Evolutionary conservation across 2,329 filamentous ascomycete genomes (phyloP).

Genomic region (Phyllosticta citrichinensis): DNA sequence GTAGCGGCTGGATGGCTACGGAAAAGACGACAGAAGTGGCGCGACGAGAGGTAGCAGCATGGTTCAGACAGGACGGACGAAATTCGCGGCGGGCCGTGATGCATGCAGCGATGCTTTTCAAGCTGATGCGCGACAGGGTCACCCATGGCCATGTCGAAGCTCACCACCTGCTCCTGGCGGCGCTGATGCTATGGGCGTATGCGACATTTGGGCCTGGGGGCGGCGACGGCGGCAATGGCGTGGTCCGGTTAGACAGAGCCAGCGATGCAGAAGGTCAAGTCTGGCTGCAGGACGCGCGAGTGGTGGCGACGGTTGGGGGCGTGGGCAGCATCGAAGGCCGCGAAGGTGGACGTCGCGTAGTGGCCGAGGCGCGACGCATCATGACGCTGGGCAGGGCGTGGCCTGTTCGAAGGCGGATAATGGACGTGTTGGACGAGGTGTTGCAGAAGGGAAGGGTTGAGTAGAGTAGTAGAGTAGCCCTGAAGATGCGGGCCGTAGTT

Average conservation of each 20-base stretch:
- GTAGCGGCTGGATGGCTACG: not conserved
- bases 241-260: not conserved
- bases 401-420: not conserved
- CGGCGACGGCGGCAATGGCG: not conserved
- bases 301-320: not conserved
- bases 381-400: not conserved
- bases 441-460: not conserved
- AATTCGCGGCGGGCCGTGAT: slow-evolving; percentile 1
- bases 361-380: not conserved
- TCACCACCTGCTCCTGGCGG: not conserved
- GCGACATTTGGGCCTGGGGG: not conserved
- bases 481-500: not conserved
- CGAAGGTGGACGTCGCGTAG: not conserved
- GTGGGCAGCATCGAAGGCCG: not conserved
- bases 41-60: not conserved
- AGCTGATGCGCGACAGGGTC: not conserved
- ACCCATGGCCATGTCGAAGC: not conserved
- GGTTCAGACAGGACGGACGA: not conserved
- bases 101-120: slow-evolving; percentile 1
- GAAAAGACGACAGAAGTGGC: not conserved
- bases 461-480: not conserved
- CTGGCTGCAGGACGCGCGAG: not conserved
- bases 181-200: not conserved
- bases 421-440: not conserved
- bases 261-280: not conserved